Base-by-base conservation (phyloP, 2,329 filamentous ascomycete genomes). In the Sphaerulina musiva region DNA sequence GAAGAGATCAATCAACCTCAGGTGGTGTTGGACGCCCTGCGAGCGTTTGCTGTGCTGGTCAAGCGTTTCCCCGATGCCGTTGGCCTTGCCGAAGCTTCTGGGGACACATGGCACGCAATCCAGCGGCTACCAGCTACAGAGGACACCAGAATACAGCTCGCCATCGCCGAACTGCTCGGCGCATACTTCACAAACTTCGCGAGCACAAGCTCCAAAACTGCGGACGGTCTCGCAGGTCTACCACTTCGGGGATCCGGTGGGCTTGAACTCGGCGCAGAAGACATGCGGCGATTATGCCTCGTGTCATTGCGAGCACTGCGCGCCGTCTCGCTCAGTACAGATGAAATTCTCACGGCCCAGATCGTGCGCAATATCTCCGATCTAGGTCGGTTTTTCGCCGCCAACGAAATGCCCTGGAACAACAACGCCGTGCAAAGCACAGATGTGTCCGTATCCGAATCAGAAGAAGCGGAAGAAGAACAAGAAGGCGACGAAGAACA, bases 171-270 rank as follows among this genome's bases (percentile, higher is more conserved):
- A 56, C 76, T 97, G 14, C 74, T 91, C 40, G 85, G 85, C 45
- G 77, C 79, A n/a, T 93, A 88, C 70, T 83, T 96, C 62, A 81
- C 84, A 3, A 87, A 95, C 68, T 83, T 95, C 59, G 87, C 86
- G 20, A 79, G 80, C 56, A 79, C 79, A 8, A 83, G 80, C 64
- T 80, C 77, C 43, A 68, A 67, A 54, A 65, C 63, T 11, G 75
- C 75, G 31, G 69, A 66, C 31, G 78, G 78, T 9, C 74, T 82
- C 54, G 72, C 72, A 29, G 76, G 74, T 1, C 70, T 89, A 45
- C 81, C 85, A 2, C 73, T 95, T 10, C 68, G 74, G 41, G 86
- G 89, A 20, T 86, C 85, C 1, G 76, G 84, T 51, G 92, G 89
- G 0, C 76, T 96, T 23, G 73, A 77, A 29, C 74, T 97, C 6